Evolutionary conservation across 208 protist species (phyloP), one percentile per base, ranked within the genome.

Genomic region (Crithidia brevicula): DNA sequence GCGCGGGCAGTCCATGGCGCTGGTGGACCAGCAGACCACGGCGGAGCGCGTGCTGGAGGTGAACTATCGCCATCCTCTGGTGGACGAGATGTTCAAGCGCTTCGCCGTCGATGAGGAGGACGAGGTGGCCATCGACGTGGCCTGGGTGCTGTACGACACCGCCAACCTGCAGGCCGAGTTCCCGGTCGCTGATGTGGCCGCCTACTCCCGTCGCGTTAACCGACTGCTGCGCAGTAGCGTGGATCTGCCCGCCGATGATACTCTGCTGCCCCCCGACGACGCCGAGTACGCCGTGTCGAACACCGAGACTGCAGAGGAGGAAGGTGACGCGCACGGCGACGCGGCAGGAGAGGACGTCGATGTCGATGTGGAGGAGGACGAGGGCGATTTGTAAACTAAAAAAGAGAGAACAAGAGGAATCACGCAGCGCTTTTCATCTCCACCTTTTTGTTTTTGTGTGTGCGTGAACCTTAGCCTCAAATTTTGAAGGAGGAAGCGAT

Each of bases 1-100:
- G 65, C 97, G 98, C 52, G 86, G 88, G 16, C 99, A 99, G 86
- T 89, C 95, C 6, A 75, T 98, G 38, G 72, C 82, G 52, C 38
- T 53, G n/a, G 81, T 87, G 30, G 46, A 36, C 3, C 43, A 77
- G n/a, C 63, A 67, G 16, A 65, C 83, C 31, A 79, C 75, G 23
- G 84, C 89, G 25, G 85, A 96, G 71, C 95, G 93, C 52, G 98
- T 97, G 36, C 72, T 99, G 45, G 98, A 99, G 86, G 81, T 99
- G 72, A 99, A 99, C 92, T 93, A 98, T 54, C 81, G 88, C 45
- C 98, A 99, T 78, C 93, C 98, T 7, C 80, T 99, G 18, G 93
- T 99, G 23, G 66, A 89, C 11, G 84, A 98, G 53, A 83, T 99
- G 13, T 89, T 93, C 71, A 67, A 83, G 16, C 82, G 90, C 51